Conservation (phyloP, 2,329 filamentous ascomycete species). For the Acrodontium crateriforme region DNA sequence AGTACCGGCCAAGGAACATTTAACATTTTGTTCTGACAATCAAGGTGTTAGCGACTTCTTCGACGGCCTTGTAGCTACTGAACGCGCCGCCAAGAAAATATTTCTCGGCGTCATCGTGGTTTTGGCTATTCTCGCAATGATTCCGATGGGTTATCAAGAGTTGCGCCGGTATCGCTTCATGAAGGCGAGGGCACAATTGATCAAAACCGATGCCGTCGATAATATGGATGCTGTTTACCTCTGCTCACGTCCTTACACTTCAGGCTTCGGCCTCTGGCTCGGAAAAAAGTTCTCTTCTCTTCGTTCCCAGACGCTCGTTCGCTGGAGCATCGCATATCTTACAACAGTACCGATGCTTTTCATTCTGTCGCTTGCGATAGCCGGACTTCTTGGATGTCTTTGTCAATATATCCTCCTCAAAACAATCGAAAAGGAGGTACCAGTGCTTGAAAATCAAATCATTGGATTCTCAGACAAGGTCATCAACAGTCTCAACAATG, state of each 20-base stretch:
- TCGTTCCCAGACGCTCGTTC: slow-evolving; percentile 55
- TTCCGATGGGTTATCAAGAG: slow-evolving; percentile 71
- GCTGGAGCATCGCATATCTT: slow-evolving; percentile 79
- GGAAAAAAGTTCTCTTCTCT: slow-evolving; percentile 49
- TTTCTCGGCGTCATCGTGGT: slow-evolving; percentile 64
- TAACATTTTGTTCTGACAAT: slow-evolving; percentile 83
- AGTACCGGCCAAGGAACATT: slow-evolving; percentile 64
- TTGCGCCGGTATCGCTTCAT: slow-evolving; percentile 62
- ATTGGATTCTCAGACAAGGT: slow-evolving; percentile 69
- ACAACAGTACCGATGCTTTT: slow-evolving; percentile 78
- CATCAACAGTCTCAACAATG: slow-evolving; percentile 54
- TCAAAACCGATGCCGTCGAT: slow-evolving; percentile 55
- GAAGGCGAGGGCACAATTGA: slow-evolving; percentile 52
- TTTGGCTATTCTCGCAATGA: slow-evolving; percentile 56
- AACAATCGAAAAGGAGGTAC: slow-evolving; percentile 60
- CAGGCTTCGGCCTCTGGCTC: slow-evolving; percentile 55
- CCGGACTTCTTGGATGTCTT: slow-evolving; percentile 68
- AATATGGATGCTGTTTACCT: slow-evolving; percentile 83
- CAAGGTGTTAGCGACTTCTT: slow-evolving; percentile 77
- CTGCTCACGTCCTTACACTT: slow-evolving; percentile 64
- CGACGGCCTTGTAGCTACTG: slow-evolving; percentile 50
- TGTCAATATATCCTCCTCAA: slow-evolving; percentile 71
- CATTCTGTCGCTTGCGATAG: slow-evolving; percentile 66
- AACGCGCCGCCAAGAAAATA: slow-evolving; percentile 54
- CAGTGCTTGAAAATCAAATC: slow-evolving; percentile 59